Evolutionary conservation across 352 stramenopile genomes (phyloP), one percentile per base, ranked within the genome.

Genomic region (Globisporangium paroecandrum): DNA sequence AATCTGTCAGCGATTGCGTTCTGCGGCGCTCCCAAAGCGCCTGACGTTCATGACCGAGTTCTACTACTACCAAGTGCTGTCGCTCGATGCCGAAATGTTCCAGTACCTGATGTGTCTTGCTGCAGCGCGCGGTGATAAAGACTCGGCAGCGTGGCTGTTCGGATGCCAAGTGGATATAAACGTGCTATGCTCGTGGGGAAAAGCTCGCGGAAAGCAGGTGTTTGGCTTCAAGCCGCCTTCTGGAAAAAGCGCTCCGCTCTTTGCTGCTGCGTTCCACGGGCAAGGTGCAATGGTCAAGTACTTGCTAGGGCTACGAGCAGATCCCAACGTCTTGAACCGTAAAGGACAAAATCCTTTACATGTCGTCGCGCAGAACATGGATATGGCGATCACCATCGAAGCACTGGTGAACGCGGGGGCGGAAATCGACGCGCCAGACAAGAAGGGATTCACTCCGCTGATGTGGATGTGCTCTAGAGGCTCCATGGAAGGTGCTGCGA

Each of bases 11-110:
- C 77, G 73, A 5, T 65, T 94, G 3, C 82, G 85, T 32, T 81
- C 79, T 9, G 89, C 89, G 5, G 47, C 77, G 7, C 68, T 96
- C 20, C 89, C 89, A 0, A 96, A 96, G 69, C 82, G 83, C 12
- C 69, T 96, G 25, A 92, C 83, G 6, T 96, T 96, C 61, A 77
- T 96, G 69, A 85, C 82, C 8, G 86, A 94, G 59, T 90, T 93
- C 68, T 93, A 89, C 65, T 93, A 95, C 72, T 93, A 96, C 64
- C 81, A 93, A 65, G 63, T 94, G 49, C 69, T 93, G 20, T 87
- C 84, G 5, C 72, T 93, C 13, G 87, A 94, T 64, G 65, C 58
- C 32, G 82, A 95, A 46, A 91, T 94, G 85, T 90, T 89, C 69
- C 83, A 82, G 59, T 95, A 94, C 64, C 65, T 95, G 15, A 70